These are phyloP conservation scores for Lactarius evosmus DNA, from an alignment of 768 basidiomycete genomes.

Conservation along the genomic window DNA sequence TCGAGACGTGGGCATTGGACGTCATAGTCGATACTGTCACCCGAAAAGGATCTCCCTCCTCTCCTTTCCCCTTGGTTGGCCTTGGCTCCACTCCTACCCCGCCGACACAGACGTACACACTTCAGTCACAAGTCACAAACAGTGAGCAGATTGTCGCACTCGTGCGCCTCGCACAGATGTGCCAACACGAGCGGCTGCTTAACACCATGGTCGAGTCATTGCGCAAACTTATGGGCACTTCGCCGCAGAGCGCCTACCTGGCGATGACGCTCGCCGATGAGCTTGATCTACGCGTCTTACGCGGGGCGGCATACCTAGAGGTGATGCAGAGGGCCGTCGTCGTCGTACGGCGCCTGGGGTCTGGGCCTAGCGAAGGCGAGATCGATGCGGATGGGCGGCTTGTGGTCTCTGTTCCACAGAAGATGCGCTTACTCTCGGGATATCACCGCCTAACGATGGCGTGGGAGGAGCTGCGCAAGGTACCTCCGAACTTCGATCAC, in stretches of 20 bases:
- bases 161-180: conserved; percentile 64
- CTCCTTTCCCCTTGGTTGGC: conserved; percentile 38
- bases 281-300: conserved; percentile 54
- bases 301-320: conserved; percentile 67
- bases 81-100: conserved; percentile 32
- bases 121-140: conserved; percentile 25
- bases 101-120: conserved; percentile 27
- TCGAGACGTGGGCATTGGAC: conserved; percentile 73
- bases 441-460: conserved; percentile 63
- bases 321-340: conserved; percentile 64
- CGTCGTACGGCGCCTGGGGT: conserved; percentile 30
- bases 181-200: conserved; percentile 58
- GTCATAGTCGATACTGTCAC: conserved; percentile 68
- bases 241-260: conserved; percentile 64
- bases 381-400: conserved; percentile 45
- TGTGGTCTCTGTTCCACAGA: conserved; percentile 55
- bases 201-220: conserved; percentile 58
- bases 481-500: conserved; percentile 63
- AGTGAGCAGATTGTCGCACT: conserved; percentile 34
- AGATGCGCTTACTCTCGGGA: conserved; percentile 62
- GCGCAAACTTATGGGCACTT: conserved; percentile 57
- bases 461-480: conserved; percentile 61
- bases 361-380: conserved; percentile 25
- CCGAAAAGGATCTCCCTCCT: conserved; percentile 52
- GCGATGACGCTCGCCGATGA: conserved; percentile 75